Conservation (phyloP, 176 grass and related monocot species). For the Stipa capillata region DNA sequence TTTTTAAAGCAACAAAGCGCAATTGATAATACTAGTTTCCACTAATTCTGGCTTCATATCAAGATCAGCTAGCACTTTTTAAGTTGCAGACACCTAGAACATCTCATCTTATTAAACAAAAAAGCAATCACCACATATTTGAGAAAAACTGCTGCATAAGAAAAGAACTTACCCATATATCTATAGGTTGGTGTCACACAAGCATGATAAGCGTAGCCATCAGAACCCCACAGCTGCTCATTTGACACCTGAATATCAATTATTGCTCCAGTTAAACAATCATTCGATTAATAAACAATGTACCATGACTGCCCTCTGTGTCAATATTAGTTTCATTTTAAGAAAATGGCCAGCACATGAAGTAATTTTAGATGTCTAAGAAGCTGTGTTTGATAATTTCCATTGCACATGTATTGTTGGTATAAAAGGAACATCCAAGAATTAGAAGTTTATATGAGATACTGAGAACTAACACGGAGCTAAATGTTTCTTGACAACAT, state of each 20-base stretch:
- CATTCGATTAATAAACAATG: neutral
- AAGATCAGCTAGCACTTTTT: neutral
- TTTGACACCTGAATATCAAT: constrained; percentile 38
- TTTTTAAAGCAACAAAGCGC: neutral
- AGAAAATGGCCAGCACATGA: neutral
- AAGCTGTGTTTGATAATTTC: neutral
- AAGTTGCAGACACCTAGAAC: neutral
- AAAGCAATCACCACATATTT: neutral
- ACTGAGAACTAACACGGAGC: neutral
- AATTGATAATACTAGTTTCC: neutral
- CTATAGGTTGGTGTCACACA: constrained; percentile 68
- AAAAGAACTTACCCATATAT: constrained; percentile 57
- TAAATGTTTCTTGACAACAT: too few relatives aligned
- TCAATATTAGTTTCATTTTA: neutral
- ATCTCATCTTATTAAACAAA: neutral
- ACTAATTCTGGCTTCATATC: neutral
- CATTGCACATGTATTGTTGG: neutral
- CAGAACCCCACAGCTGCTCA: constrained; percentile 57
- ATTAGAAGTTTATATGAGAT: neutral
- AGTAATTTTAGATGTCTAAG: neutral
- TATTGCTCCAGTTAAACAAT: neutral
- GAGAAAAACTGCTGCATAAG: neutral
- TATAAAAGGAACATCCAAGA: neutral
- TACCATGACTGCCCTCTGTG: neutral
- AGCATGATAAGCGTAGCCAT: constrained; percentile 54